Base-by-base conservation (phyloP, 495 filamentous ascomycete genomes). In the Penicillium taxi region DNA sequence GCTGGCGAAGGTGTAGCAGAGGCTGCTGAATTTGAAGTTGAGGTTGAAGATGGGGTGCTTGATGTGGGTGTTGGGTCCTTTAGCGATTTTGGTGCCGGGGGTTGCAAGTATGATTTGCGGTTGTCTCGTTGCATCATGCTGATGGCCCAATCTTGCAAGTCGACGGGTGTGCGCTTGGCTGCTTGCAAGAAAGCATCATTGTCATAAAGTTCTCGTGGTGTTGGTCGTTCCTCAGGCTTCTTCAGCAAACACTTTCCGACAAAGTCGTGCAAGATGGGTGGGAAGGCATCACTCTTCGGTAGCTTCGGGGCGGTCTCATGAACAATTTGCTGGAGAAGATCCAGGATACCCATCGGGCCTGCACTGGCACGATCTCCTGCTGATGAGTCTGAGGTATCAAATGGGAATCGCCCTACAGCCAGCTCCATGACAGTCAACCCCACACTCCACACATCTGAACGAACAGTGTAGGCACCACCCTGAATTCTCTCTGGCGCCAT, bases 401-500 rank as follows among this genome's bases (percentile, higher is more conserved):
- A 98, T 6, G 91, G 91, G 51, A 98, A 98, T 45, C 89, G 81
- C 35, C 89, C 91, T 49, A 96, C 95, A 9, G 91, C 91, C 44
- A 98, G 60, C 61, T 98, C 93, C 85, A 96, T 94, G 37, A 98
- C 75, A 2, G 81, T 82, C 39, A 98, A 64, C n/a, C 93, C 91
- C 46, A 96, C 86, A 73, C 86, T 94, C 91, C 91, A 98, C 2
- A 98, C 91, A 49, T 98, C 91, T 3, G 88, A 95, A 59, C 95
- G 96, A 46, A 98, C 90, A 0, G 90, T 94, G 61, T 98, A 98
- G 43, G 86, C 85, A 35, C 88, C 85, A 20, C 91, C 91, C 54
- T 95, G 86, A 43, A 98, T 98, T 55, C 91, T 80, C 62, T 98
- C 91, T 0, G 91, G 91, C 0, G 91, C 91, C 91, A 98, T 98